Conservation (phyloP, 768 basidiomycete species). For the Mycena pura region DNA sequence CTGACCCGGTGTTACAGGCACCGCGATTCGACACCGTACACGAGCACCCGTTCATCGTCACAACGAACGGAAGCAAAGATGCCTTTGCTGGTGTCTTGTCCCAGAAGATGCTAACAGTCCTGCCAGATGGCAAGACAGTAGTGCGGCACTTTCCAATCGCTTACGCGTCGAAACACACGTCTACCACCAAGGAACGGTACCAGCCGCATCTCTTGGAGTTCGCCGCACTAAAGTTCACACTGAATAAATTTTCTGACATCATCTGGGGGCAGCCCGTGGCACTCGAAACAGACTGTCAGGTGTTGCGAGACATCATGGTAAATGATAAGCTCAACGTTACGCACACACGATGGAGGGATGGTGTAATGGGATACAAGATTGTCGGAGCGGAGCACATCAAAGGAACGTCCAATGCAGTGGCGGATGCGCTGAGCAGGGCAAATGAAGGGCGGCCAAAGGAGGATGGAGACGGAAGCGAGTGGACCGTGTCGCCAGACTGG, state of each 20-base stretch:
- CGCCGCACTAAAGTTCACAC: constrained; percentile 26
- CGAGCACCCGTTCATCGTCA: constrained; percentile 37
- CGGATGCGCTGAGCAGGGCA: constrained; percentile 31
- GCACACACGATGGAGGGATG: constrained; percentile 37
- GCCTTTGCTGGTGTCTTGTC: constrained; percentile 37
- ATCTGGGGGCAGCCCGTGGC: constrained; percentile 34
- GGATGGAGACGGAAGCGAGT: constrained; percentile 2
- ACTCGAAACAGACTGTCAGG: constrained; percentile 24
- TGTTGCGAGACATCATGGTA: constrained; percentile 31
- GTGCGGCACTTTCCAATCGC: constrained; percentile 36
- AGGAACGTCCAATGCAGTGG: constrained; percentile 27
- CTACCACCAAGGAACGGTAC: constrained; percentile 36
- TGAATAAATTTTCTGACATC: constrained; percentile 29
- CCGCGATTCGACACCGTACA: constrained; percentile 33
- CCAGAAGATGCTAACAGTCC: constrained; percentile 23
- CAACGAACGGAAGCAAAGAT: constrained; percentile 35
- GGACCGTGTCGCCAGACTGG: constrained; percentile 36
- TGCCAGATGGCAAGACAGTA: constrained; percentile 21
- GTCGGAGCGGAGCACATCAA: constrained; percentile 26
- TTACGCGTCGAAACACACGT: constrained; percentile 44
- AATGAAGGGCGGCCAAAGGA: constrained; percentile 8
- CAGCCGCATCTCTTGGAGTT: constrained; percentile 41
- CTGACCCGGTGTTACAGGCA: constrained; percentile 28
- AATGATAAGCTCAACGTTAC: constrained; percentile 29
- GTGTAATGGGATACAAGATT: constrained; percentile 32